Conservation (phyloP, 139 green algal genomes). For the Chlamydomonas sp. region DNA sequence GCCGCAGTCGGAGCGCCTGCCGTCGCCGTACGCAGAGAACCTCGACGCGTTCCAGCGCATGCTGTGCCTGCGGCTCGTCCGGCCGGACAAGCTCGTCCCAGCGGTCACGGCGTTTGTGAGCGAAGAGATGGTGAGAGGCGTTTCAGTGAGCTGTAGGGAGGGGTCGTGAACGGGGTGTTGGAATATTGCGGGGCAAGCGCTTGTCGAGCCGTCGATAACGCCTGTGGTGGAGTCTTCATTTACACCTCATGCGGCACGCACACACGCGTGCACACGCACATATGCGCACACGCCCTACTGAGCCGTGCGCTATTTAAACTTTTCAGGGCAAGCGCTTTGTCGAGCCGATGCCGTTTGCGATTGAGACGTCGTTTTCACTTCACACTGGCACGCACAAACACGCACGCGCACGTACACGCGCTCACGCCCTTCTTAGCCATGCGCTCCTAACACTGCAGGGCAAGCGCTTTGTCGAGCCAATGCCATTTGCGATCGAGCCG, state of each 20-base stretch:
- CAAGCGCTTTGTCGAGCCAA: constrained; percentile 63
- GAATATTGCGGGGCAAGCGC: no score
- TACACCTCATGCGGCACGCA: neutral
- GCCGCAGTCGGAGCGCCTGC: constrained; percentile 45
- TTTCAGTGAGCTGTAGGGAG: no score
- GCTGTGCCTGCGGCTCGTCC: constrained; percentile 49
- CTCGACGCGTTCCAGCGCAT: constrained; percentile 64
- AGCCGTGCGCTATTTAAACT: no score
- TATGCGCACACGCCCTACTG: neutral
- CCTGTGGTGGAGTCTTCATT: no score
- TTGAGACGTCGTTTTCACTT: constrained; percentile 52
- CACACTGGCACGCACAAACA: neutral
- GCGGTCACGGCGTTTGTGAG: constrained; percentile 26
- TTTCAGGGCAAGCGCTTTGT: constrained; percentile 53
- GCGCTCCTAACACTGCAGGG: no score
- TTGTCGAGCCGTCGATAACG: no score
- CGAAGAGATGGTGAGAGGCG: constrained; percentile 4
- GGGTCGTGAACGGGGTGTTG: no score
- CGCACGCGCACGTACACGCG: constrained; percentile 13
- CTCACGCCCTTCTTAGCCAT: constrained; percentile 50
- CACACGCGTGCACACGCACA: constrained; percentile 1
- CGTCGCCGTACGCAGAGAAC: constrained; percentile 35
- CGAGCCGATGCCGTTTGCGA: constrained; percentile 67
- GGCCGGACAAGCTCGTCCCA: constrained; percentile 46
- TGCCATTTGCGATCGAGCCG: constrained; percentile 67